These are phyloP conservation scores for Takashimella tepidaria DNA, from an alignment of 1,284 basidiomycete genomes.

Conservation along the genomic window DNA sequence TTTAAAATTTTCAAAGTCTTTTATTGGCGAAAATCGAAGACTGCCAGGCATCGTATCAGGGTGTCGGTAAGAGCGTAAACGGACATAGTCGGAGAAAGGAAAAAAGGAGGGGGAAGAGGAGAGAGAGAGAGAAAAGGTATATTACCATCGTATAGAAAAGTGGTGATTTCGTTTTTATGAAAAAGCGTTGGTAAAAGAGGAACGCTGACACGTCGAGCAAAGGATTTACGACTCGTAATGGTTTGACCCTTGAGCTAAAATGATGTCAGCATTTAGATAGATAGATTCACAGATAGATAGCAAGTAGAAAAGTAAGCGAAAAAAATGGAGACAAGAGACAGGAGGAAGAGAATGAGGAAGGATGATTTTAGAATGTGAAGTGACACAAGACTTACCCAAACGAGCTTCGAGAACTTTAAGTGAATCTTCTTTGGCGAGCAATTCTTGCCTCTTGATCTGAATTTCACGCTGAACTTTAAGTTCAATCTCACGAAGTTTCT, in stretches of 20 bases:
- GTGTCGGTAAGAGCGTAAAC: too few relatives aligned
- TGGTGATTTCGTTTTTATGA: slow-evolving; percentile 74
- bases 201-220: neutral
- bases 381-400: slow-evolving; percentile 36
- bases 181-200: slow-evolving; percentile 57
- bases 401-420: slow-evolving; percentile 49
- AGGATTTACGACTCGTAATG: slow-evolving; percentile 6
- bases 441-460: slow-evolving; percentile 95
- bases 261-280: neutral
- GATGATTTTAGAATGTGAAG: neutral
- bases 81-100: neutral
- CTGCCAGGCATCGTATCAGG: too few relatives aligned
- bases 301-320: too few relatives aligned
- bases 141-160: slow-evolving; percentile 62
- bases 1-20: too few relatives aligned
- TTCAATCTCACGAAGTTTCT: slow-evolving; percentile 98
- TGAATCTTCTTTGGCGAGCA: slow-evolving; percentile 83
- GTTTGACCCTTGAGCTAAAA: slow-evolving; percentile 12
- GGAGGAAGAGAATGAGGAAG: too few relatives aligned
- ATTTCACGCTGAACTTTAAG: slow-evolving; percentile 98
- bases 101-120: too few relatives aligned
- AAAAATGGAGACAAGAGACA: too few relatives aligned
- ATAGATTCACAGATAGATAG: too few relatives aligned
- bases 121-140: slow-evolving; percentile 5
- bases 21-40: too few relatives aligned